Evolutionary conservation across 306 rosid species (phyloP).

Genomic region (Oemleria cerasiformis): DNA sequence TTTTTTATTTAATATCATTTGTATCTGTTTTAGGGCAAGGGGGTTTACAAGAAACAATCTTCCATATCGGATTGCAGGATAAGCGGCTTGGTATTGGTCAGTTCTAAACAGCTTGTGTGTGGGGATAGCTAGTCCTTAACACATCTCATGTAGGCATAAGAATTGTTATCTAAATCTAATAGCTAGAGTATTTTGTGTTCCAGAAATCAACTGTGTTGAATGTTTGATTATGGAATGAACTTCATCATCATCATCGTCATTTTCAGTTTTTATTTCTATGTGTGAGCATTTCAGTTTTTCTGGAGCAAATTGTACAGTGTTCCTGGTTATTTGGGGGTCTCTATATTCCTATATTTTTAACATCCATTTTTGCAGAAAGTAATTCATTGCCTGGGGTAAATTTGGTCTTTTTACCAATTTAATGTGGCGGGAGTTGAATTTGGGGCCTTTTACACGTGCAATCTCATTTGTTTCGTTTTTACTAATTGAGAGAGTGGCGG

Average conservation of each 20-base stretch:
- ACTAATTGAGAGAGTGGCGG: no score
- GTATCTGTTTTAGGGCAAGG: constrained; percentile 10
- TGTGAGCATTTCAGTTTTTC: no score
- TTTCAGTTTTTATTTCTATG: not conserved
- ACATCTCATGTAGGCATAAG: not conserved
- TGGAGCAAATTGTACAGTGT: no score
- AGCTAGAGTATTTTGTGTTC: not conserved
- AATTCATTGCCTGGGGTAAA: no score
- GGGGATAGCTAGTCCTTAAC: not conserved
- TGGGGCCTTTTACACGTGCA: no score
- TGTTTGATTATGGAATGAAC: constrained; percentile 1
- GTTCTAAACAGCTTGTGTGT: constrained; percentile 15
- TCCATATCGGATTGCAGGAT: constrained; percentile 20
- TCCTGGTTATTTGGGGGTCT: no score
- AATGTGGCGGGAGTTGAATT: no score
- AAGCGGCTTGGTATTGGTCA: constrained; percentile 11
- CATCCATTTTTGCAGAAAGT: no score
- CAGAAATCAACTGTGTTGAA: not conserved
- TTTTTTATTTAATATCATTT: not conserved
- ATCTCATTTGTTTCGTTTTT: no score
- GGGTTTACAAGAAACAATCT: constrained; percentile 21
- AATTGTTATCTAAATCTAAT: not conserved
- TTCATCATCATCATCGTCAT: not conserved
- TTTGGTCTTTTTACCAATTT: no score
- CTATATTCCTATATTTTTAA: no score